Conservation (phyloP, 768 basidiomycete genomes). For the Steccherinum ochraceum region DNA sequence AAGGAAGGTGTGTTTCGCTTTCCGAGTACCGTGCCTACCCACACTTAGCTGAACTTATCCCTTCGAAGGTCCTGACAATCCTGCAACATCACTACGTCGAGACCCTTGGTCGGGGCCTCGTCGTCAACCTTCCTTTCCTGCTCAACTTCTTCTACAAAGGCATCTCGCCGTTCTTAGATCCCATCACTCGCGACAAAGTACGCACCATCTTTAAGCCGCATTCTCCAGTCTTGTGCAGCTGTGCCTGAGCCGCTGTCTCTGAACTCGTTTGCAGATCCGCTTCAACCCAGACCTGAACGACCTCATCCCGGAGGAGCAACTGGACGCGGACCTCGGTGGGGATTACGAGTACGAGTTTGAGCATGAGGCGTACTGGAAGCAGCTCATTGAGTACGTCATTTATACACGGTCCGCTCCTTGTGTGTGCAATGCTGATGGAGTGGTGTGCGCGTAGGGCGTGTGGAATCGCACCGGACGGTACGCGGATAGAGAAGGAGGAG, state of each 20-base stretch:
- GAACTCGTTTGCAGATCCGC: constrained; percentile 54
- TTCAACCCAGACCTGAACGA: constrained; percentile 82
- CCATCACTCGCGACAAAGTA: constrained; percentile 84
- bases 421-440: not conserved
- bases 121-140: constrained; percentile 73
- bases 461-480: constrained; percentile 26
- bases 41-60: too few relatives aligned
- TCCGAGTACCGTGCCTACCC: too few relatives aligned
- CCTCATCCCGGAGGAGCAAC: constrained; percentile 66
- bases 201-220: constrained; percentile 7
- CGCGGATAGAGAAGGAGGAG: constrained; percentile 13
- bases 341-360: constrained; percentile 71
- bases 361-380: constrained; percentile 70
- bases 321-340: constrained; percentile 82
- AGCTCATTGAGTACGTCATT: constrained; percentile 61
- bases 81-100: constrained; percentile 88
- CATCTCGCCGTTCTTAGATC: constrained; percentile 82
- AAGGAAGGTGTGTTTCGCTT: constrained; percentile 59
- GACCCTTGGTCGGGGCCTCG: constrained; percentile 77
- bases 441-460: constrained; percentile 15
- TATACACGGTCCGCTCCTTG: not conserved
- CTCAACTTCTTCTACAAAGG: constrained; percentile 77
- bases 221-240: not conserved
- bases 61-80: constrained; percentile 69
- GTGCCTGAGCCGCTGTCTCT: not conserved